Conservation (phyloP, 768 basidiomycete species). For the Multifurca ochricompacta region DNA sequence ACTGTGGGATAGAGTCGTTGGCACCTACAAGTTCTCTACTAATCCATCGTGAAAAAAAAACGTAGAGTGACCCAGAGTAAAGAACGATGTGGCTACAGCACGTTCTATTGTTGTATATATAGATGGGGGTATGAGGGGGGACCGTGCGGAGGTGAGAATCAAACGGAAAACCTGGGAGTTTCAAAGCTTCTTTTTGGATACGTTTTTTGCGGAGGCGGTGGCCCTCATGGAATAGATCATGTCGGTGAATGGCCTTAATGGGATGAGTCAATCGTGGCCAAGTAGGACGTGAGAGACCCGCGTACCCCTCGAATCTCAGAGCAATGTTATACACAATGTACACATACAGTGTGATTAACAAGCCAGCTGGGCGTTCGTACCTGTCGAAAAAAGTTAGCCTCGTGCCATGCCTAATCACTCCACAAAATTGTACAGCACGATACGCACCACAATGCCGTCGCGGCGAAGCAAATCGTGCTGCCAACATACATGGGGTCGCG, state of each 20-base stretch:
- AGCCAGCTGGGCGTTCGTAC: slow-evolving; percentile 80
- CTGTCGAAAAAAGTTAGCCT: slow-evolving; percentile 30
- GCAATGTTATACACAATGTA: slow-evolving; percentile 81
- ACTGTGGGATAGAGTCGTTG: slow-evolving; percentile 68
- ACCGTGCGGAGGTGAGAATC: slow-evolving; percentile 11
- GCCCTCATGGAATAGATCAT: slow-evolving; percentile 68
- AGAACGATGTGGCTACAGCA: background rate
- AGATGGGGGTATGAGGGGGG: background rate
- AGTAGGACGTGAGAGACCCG: background rate
- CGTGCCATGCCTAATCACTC: background rate
- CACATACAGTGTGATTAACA: slow-evolving; percentile 74
- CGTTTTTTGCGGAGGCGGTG: slow-evolving; percentile 14
- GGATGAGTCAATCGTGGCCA: slow-evolving; percentile 27
- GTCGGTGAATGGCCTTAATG: slow-evolving; percentile 55
- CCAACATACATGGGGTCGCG: slow-evolving; percentile 97
- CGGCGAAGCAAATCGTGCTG: slow-evolving; percentile 84
- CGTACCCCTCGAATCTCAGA: slow-evolving; percentile 84
- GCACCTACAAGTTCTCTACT: slow-evolving; percentile 28
- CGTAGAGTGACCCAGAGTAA: background rate
- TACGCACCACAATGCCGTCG: slow-evolving; percentile 76
- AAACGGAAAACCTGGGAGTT: background rate
- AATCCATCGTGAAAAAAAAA: slow-evolving; percentile 13
- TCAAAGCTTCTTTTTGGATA: slow-evolving; percentile 27
- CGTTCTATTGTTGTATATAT: slow-evolving; percentile 2
- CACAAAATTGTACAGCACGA: background rate